Percentiles rank a stretch among this genome's conserved stretches.
These are phyloP conservation scores for Fusarium pininemorale DNA, from an alignment of 2,329 filamentous ascomycete genomes.

Conservation along the genomic window DNA sequence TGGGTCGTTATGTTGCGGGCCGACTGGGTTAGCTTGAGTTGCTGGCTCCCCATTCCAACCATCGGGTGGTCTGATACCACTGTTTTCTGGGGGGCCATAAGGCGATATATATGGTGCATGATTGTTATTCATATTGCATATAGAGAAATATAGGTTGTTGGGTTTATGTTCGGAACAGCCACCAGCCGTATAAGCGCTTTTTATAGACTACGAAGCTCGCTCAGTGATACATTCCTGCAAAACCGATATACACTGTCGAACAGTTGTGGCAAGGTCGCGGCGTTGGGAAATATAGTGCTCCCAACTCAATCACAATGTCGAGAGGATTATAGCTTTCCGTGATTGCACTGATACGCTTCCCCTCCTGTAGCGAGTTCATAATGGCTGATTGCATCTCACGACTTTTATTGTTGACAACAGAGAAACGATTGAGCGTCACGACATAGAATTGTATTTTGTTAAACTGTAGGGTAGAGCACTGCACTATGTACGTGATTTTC, in stretches of 20 bases:
- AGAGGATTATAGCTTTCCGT: accelerated
- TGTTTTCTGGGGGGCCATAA: not conserved
- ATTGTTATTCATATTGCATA: not conserved
- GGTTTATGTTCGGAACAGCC: not conserved
- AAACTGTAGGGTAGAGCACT: not conserved
- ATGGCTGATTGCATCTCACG: not conserved
- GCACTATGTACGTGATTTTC: not conserved
- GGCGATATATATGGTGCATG: not conserved
- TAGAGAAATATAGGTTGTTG: not conserved
- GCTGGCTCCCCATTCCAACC: too few relatives aligned
- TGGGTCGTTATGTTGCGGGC: not conserved
- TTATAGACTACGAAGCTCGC: not conserved
- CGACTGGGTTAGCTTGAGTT: too few relatives aligned
- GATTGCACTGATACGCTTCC: not conserved
- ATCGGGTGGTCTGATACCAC: not conserved
- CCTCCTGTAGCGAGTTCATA: too few relatives aligned
- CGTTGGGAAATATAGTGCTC: accelerated
- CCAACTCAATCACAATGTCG: accelerated
- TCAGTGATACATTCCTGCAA: not conserved
- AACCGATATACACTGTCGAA: accelerated
- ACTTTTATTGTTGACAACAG: too few relatives aligned
- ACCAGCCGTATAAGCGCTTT: not conserved
- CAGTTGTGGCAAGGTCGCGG: accelerated
- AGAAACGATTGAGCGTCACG: not conserved
- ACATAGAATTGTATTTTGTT: too few relatives aligned